Evolutionary conservation across 2,329 filamentous ascomycete species (phyloP), one percentile per base, ranked within the genome.

Genomic region (Orbilia javanica): DNA sequence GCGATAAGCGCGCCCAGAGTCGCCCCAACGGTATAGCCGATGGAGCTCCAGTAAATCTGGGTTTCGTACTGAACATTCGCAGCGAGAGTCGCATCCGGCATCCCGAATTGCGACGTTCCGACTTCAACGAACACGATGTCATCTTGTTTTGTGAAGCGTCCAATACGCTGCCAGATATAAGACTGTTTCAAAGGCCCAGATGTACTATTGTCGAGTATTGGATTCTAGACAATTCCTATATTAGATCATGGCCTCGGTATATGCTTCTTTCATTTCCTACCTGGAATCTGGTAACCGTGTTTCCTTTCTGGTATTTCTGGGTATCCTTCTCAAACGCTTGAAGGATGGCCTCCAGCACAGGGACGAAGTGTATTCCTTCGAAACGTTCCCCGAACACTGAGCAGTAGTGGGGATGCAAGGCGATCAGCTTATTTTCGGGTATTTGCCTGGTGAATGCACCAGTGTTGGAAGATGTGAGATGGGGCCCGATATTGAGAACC

Each of bases 11-110:
- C 87, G 1, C 89, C 89, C 22, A 88, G 85, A 2, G 87, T 86
- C 0, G 87, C 88, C 0, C 87, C 87, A 0, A 90, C 85, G 83
- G 89, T 90, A 83, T 89, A 89, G 0, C 88, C 88, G 69, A 90
- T 89, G 0, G 87, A 89, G 1, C 89, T 84, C 87, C 88, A 90
- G 31, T 88, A 89, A 0, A 87, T 86, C 6, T 86, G 86, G 5
- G 85, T 85, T 79, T 90, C 86, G 25, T 87, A 83, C 2, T 84
- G 84, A 0, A 85, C 84, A 39, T 88, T 84, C 0, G 84, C 82
- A 0, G 89, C 88, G 1, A 90, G 85, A 1, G 84, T 82, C 29
- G 88, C 85, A 10, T 86, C 85, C 18, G 86, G 86, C 31, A 86
- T 85, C 3, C 89, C 89, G 75, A 88, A 88, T 11, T 86, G 85